phyloP scores from a whole-genome alignment of 2,329 filamentous ascomycete species.

The Sarocladium oryzae region DNA sequence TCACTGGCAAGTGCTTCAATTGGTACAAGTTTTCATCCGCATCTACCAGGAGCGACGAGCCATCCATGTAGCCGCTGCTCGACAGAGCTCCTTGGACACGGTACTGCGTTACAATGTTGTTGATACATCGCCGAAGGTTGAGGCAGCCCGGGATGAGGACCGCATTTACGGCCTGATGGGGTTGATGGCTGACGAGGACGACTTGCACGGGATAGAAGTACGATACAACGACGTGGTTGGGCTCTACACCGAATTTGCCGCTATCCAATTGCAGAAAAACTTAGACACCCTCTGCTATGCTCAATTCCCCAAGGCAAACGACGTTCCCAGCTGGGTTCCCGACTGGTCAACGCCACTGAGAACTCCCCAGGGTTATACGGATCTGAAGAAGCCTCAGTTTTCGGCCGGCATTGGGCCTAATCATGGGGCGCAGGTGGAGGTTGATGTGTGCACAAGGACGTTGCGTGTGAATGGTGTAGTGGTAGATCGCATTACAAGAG shows the following conservation, averaged over 20 bases:
- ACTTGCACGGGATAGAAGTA: conserved; percentile 11
- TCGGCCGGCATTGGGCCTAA: conserved; percentile 16
- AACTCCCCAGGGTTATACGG: conserved; percentile 19
- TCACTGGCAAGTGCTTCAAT: conserved; percentile 17
- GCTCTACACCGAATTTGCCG: conserved; percentile 17
- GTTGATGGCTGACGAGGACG: conserved; percentile 18
- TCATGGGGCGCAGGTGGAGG: conserved; percentile 8
- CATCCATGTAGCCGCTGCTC: conserved; percentile 17
- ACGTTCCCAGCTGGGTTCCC: conserved; percentile 27
- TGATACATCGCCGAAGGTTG: conserved; percentile 17
- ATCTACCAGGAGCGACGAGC: conserved; percentile 24
- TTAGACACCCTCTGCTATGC: conserved; percentile 23
- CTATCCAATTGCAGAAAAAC: conserved; percentile 17
- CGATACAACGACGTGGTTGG: conserved; percentile 10
- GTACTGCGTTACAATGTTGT: conserved; percentile 25
- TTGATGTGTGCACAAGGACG: neutral
- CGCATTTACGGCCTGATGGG: conserved; percentile 26
- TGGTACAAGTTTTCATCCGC: conserved; percentile 17
- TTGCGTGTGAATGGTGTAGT: conserved; percentile 17
- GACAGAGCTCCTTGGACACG: conserved; percentile 19
- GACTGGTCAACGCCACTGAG: conserved; percentile 26
- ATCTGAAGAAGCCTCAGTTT: conserved; percentile 16
- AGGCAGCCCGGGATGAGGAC: conserved; percentile 22
- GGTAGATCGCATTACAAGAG: conserved; percentile 16
- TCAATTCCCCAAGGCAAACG: conserved; percentile 19